Base-by-base conservation (phyloP, 345 rosid genomes). In the Aethionema arabicum region DNA sequence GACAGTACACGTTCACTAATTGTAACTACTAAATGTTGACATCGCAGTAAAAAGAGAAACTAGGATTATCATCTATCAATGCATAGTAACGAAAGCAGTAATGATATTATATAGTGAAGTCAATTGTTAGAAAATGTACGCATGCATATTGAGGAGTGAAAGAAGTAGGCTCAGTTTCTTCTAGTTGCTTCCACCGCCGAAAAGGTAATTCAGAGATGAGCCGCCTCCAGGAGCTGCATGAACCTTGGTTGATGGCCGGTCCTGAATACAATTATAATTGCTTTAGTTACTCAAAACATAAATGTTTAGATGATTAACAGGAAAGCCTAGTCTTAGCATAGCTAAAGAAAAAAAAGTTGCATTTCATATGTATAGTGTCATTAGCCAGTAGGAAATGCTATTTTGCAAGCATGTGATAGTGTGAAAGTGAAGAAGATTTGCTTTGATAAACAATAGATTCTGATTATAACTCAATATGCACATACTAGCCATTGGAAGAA, bases 161-260 rank as follows among this genome's bases (percentile, higher is more conserved):
- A 27, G 3, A 47, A 47, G 49, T 2, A 47, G 14, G 44, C 27
- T 21, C 27, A 59, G 33, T 36, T 15, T 11, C 58, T 15, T 11
- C 58, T 61, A 72, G 21, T 78, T 78, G 46, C 72, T 61, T 12
- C 61, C 61, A 27, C 68, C 69, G 11, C 82, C 77, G 8, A 75
- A 78, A 50, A 75, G 82, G 73, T 75, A 78, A 37, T 41, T 72
- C 46, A 78, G 74, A 12, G 82, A 78, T 36, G 79, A 78, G 48
- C 79, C 82, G 15, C 82, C 82, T 27, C 82, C 82, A 12, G 82
- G 77, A 41, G 82, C 79, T 33, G 82, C 67, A 52, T 75, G 82
- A 49, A 78, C 82, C 77, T 75, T 78, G 49, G 82, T 78, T 21
- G 82, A 78, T 30, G 79, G 77, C 5, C 82, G 82, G 59, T 72